Percentiles rank a stretch among this genome's conserved stretches.
These are phyloP conservation scores for Wickerhamiella kurtzmanii DNA, from an alignment of 805 yeast genomes.

Conservation along the genomic window DNA sequence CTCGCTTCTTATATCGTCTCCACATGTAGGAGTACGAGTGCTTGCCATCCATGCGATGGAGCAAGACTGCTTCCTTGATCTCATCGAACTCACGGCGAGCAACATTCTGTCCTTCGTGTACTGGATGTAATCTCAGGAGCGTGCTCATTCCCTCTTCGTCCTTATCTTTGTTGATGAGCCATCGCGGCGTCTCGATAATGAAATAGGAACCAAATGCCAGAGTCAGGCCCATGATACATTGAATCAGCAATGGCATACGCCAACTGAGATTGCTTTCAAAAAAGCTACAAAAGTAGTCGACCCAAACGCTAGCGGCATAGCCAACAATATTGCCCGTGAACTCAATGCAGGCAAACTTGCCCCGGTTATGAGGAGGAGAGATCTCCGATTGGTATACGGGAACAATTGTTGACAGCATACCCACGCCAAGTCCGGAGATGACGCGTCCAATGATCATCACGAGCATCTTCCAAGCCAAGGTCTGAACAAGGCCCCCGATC, in stretches of 20 bases:
- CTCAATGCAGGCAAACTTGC: constrained; percentile 73
- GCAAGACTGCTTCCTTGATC: constrained; percentile 66
- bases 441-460: constrained; percentile 62
- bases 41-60: constrained; percentile 73
- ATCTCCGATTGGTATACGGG: constrained; percentile 85
- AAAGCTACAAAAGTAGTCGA: constrained; percentile 62
- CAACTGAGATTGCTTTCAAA: constrained; percentile 51
- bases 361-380: constrained; percentile 76
- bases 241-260: constrained; percentile 68
- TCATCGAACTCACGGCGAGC: constrained; percentile 65
- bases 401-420: constrained; percentile 67
- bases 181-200: constrained; percentile 79
- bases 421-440: constrained; percentile 77
- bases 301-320: constrained; percentile 74
- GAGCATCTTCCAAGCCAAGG: constrained; percentile 41
- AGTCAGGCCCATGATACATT: constrained; percentile 57
- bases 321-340: constrained; percentile 79
- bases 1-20: constrained; percentile 57
- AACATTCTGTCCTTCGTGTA: constrained; percentile 42
- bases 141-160: constrained; percentile 76
- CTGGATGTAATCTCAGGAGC: constrained; percentile 64
- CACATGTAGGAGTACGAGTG: constrained; percentile 62
- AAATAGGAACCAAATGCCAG: constrained; percentile 61
- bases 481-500: constrained; percentile 64
- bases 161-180: constrained; percentile 69